Base-by-base conservation (phyloP, 768 basidiomycete species). In the Suillus discolor region DNA sequence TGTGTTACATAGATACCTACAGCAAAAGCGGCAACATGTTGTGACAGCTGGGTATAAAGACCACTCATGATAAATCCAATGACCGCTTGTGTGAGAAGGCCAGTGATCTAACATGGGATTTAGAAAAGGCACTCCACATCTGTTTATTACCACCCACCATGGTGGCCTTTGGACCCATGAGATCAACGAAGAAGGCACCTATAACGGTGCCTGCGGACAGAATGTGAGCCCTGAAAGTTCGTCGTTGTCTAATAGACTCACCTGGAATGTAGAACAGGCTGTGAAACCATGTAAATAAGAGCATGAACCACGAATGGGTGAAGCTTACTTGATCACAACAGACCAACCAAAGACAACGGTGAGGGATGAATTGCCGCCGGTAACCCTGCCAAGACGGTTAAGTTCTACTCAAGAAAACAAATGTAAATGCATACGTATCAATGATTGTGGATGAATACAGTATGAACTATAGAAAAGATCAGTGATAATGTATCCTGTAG, bases 31-130 rank as follows among this genome's bases (percentile, higher is more conserved):
- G 78, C 92, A 62, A 94, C 83, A 66, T 92, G 82, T 4, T 79
- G 71, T 13, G 84, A 84, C 62, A 95, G 80, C 78, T 81, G 79
- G 34, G 67, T 71, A 78, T 96, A 97, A 23, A 87, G 79, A 1
- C 93, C 96, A 67, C 92, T 92, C 90, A 98, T 93, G 75, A 94
- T 86, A 79, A 97, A 97, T 7, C 96, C 93, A 60, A 92, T 80
- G 67, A 92, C 60, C 2, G 90, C 88, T 74, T 94, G 92, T 25
- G 77, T 69, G 34, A 92, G 47, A 13, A 93, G 82, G 53, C 92
- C 92, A 34, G 73, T 69, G 68, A 93, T 92, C 90, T 91, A 20
- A 51, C 25, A 6, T 54, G 23, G 13, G 42, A 70, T 7, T 41
- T 18, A 39, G 16, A 28, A 60, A 41, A 28, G 3, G 25, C 23